Base-by-base conservation (phyloP, 805 yeast genomes). In the Ogataea parapolymorpha region DNA sequence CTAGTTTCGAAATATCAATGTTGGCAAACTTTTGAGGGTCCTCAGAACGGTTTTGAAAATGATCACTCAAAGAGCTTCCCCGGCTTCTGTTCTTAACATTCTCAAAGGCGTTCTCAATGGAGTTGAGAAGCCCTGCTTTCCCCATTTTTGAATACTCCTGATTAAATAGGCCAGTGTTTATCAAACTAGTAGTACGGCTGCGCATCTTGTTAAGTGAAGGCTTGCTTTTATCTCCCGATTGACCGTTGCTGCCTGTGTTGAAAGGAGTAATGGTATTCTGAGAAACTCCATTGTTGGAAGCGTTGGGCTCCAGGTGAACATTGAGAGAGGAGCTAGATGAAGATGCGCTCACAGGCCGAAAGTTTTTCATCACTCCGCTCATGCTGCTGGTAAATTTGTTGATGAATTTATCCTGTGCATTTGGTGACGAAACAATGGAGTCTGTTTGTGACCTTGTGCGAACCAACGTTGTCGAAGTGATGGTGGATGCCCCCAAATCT, bases 281-380 rank as follows among this genome's bases (percentile, higher is more conserved):
- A 14, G 32, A 17, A 3, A 22, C 17, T 16, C 32, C 32, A 15
- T 29, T 15, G 8, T 4, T 16, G 2, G 22, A 29, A 17, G 23
- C 25, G 14, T 37, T 16, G 4, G 35, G 37, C 6, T 45, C 53
- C 17, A 47, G 18, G 28, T 48, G 53, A 3, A 41, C 39, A 31
- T 47, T 52, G 25, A 63, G 44, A 13, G 68, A 63, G 1, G 63
- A 56, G 12, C 58, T 48, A 2, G 66, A 62, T 2, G 64, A 53
- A 1, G 66, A 59, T 10, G 54, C 58, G 27, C 66, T 63, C 3
- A 57, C 37, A 4, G 67, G 64, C 13, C 65, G 47, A 17, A 65
- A 56, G 26, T 39, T 60, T 42, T 63, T 65, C 59, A 65, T 61
- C 2, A 62, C 67, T 0, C 65, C 66, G 4, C 62, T 65, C 48